Evolutionary conservation across 805 yeast species (phyloP).

Genomic region (Nakazawaea ishiwadae): DNA sequence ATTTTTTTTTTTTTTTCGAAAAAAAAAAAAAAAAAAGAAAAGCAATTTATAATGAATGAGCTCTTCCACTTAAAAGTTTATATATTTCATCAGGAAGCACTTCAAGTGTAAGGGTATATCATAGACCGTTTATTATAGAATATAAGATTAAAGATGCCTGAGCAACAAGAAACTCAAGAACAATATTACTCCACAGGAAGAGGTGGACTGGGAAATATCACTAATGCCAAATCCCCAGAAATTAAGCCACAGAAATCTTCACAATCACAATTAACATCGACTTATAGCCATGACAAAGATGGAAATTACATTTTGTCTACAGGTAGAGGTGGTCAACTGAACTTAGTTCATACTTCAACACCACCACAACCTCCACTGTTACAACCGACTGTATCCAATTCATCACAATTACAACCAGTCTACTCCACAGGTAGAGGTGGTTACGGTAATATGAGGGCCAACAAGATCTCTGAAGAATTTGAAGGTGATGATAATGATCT

Average conservation of each 20-base stretch:
- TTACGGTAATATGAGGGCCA: constrained; percentile 45
- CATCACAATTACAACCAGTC: constrained; percentile 33
- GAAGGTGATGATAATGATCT: constrained; percentile 29
- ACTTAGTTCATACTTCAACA: constrained; percentile 34
- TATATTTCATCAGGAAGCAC: no score
- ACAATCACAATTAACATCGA: constrained; percentile 15
- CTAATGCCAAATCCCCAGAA: constrained; percentile 14
- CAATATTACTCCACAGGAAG: constrained; percentile 24
- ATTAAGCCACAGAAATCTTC: constrained; percentile 14
- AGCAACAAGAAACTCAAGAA: neutral
- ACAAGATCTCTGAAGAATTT: constrained; percentile 31
- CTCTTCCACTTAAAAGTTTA: no score
- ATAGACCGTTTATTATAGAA: neutral
- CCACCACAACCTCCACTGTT: constrained; percentile 36
- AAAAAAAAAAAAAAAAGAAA: no score
- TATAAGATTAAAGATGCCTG: neutral
- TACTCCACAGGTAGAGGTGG: constrained; percentile 57
- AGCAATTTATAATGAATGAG: no score
- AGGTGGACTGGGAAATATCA: constrained; percentile 32
- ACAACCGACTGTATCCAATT: constrained; percentile 35
- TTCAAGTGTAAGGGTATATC: neutral
- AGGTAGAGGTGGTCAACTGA: constrained; percentile 57
- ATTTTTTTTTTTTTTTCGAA: no score
- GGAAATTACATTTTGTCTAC: constrained; percentile 40
- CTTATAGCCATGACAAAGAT: constrained; percentile 24